These are phyloP conservation scores for Colletotrichum godetiae DNA, from an alignment of 2,329 filamentous ascomycete genomes.

Conservation along the genomic window DNA sequence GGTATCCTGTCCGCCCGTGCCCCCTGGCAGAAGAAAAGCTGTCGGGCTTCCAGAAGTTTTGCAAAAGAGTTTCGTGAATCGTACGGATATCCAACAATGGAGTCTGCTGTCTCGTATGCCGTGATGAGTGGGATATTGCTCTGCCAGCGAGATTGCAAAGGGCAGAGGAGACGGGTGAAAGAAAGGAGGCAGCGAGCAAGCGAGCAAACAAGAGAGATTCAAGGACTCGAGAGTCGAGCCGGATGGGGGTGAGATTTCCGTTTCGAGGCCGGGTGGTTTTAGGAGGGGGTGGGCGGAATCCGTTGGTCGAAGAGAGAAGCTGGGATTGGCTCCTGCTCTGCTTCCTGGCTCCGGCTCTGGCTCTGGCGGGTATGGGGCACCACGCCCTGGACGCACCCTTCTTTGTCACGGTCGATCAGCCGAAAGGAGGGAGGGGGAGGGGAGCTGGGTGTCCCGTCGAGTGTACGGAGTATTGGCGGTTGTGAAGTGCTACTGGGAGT, in stretches of 20 bases:
- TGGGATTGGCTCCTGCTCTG: conserved; percentile 7
- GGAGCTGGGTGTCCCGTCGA: neutral
- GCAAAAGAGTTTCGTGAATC: neutral
- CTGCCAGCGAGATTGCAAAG: neutral
- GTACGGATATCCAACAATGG: neutral
- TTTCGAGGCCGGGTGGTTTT: conserved; percentile 4
- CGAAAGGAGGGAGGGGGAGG: conserved; percentile 19
- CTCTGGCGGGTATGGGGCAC: conserved; percentile 28
- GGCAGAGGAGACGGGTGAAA: neutral
- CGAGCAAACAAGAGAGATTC: conserved; percentile 23
- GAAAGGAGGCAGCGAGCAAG: neutral
- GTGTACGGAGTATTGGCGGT: too few species aligned
- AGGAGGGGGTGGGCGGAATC: conserved; percentile 13
- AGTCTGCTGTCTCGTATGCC: neutral
- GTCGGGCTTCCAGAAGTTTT: conserved; percentile 16
- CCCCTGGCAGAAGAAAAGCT: neutral
- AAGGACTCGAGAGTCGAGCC: conserved; percentile 11
- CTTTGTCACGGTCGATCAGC: conserved; percentile 32
- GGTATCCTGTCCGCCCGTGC: neutral
- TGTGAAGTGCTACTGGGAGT: neutral
- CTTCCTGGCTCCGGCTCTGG: conserved; percentile 1
- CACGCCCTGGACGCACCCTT: conserved; percentile 18
- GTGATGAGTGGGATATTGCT: neutral
- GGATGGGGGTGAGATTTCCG: conserved; percentile 16
- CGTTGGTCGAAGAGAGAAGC: neutral